Base-by-base conservation (phyloP, 2,329 filamentous ascomycete species). In the Ceratocystis variospora region DNA sequence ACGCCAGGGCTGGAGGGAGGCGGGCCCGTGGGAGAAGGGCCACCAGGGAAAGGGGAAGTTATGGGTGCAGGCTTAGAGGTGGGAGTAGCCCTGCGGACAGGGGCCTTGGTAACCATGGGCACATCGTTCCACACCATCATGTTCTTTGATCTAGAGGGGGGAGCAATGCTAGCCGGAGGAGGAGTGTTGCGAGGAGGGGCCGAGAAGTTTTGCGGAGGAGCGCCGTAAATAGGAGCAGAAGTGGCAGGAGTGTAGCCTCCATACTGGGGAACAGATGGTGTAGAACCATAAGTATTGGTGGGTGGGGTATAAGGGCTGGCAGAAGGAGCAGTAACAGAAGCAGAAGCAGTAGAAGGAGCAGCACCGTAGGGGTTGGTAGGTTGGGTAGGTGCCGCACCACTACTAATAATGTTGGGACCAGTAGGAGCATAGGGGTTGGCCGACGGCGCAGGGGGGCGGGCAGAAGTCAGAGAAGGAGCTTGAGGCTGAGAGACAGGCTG, bases 71-170 rank as follows among this genome's bases (percentile, higher is more conserved):
- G 79, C 66, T 81, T 85, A 1, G 92, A 90, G 0, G 93, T 96
- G 59, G 81, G 81, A 25, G 63, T 65, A 5, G 66, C 19, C 73
- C 87, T 84, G 70, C 92, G 85, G 25, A 87, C 82, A 15, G 83
- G 82, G n/a, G 82, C 78, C 78, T 93, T 90, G 59, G 84, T 81
- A 59, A 97, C 88, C 72, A 96, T 83, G 1, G 94, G 94, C 63
- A 95, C 87, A 75, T 99, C 94, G 71, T 99, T 99, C 94, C 94
- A 99, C 71, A 89, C 88, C 33, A 87, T 84, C 69, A 87, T 86
- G 69, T 88, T 87, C 72, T 86, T 87, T 67, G 83, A 79, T 72
- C 84, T 85, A 8, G 89, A 84, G 19, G 89, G 84, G 25, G 90
- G 86, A 17, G 62, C 62, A 62, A 68, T 63, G 25, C 57, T 41